Evolutionary conservation across 2,329 filamentous ascomycete species (phyloP).

Genomic region (Zymoseptoria pseudotritici): DNA sequence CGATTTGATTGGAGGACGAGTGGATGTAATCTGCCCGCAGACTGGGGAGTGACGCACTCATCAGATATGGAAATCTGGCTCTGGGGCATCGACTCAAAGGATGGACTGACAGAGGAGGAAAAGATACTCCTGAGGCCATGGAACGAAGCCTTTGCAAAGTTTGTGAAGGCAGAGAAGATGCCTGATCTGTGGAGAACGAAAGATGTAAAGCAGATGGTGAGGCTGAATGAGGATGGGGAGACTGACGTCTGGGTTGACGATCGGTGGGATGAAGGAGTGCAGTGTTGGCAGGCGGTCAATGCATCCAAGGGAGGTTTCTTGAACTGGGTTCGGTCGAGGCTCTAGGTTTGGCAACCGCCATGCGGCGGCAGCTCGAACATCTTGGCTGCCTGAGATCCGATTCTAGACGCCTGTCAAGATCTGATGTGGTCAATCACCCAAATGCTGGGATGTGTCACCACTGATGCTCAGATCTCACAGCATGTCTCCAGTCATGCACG

Average conservation of each 20-base stretch:
- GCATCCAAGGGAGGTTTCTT: constrained; percentile 14
- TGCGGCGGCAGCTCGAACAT: background rate
- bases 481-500: background rate
- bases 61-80: constrained; percentile 51
- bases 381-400: background rate
- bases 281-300: constrained; percentile 41
- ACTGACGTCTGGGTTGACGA: constrained; percentile 42
- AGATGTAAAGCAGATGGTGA: constrained; percentile 34
- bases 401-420: background rate
- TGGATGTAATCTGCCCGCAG: constrained; percentile 40
- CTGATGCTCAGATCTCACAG: background rate
- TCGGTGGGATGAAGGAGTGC: constrained; percentile 40
- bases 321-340: constrained; percentile 20
- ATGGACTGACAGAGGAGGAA: constrained; percentile 36
- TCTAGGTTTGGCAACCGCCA: constrained; percentile 9
- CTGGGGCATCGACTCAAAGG: constrained; percentile 42
- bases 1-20: constrained; percentile 48
- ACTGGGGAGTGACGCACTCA: constrained; percentile 49
- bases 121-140: constrained; percentile 36
- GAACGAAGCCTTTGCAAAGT: constrained; percentile 33
- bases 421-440: background rate
- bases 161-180: constrained; percentile 35
- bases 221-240: constrained; percentile 39
- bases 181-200: constrained; percentile 31
- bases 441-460: background rate